Conservation (phyloP, 148 eudicot species). For the Spergularia bocconei region DNA sequence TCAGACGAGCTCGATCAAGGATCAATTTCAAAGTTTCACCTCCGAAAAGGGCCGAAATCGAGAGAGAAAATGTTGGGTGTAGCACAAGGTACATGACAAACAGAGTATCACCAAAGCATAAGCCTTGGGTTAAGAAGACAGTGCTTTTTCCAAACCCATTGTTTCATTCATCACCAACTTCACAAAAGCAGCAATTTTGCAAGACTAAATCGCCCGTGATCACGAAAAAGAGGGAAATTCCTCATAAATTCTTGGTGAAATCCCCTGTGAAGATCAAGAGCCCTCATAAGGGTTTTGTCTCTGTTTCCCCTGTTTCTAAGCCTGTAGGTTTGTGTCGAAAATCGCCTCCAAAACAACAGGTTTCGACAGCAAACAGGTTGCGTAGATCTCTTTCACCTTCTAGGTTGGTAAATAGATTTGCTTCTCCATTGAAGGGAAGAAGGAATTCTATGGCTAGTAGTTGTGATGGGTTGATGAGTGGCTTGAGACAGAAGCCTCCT, state of each 20-base stretch:
- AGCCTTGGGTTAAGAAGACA: slow-evolving; percentile 87
- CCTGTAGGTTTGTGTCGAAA: slow-evolving; percentile 19
- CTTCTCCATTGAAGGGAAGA: slow-evolving; percentile 82
- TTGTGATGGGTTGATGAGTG: slow-evolving; percentile 39
- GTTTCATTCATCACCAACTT: slow-evolving; percentile 66
- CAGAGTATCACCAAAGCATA: slow-evolving; percentile 80
- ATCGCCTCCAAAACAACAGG: slow-evolving; percentile 29
- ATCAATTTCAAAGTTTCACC: slow-evolving; percentile 77
- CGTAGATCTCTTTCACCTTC: slow-evolving; percentile 81
- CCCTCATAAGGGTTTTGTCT: slow-evolving; percentile 33
- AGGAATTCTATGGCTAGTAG: slow-evolving; percentile 34
- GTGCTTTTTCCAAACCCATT: slow-evolving; percentile 87
- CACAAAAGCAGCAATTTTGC: slow-evolving; percentile 49
- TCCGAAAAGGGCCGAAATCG: slow-evolving; percentile 31
- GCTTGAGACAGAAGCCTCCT: slow-evolving; percentile 50
- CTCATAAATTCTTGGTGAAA: slow-evolving; percentile 83
- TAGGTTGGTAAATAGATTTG: slow-evolving; percentile 61
- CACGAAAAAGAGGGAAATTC: slow-evolving; percentile 44
- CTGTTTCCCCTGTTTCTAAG: slow-evolving; percentile 45
- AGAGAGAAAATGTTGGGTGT: slow-evolving; percentile 36
- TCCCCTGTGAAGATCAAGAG: slow-evolving; percentile 57
- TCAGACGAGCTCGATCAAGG: slow-evolving; percentile 58
- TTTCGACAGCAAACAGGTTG: slow-evolving; percentile 36
- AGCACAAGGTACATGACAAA: slow-evolving; percentile 46
- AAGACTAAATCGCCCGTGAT: slow-evolving; percentile 65